Conservation (phyloP, 352 stramenopile genomes). For the Globisporangium apiculatum region DNA sequence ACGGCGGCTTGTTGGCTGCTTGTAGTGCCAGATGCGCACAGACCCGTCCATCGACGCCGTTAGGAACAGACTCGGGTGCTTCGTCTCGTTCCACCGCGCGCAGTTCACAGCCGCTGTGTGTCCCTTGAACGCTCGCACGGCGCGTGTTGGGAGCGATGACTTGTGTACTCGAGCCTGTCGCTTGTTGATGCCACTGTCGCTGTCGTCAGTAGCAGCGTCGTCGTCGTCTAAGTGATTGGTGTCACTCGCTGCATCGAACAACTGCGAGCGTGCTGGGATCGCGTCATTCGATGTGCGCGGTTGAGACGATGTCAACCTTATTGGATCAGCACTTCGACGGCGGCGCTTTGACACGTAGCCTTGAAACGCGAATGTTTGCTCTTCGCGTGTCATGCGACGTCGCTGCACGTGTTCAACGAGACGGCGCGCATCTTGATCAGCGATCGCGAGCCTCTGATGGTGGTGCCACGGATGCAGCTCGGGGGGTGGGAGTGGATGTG, state of each 20-base stretch:
- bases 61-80: conserved; percentile 26
- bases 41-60: conserved; percentile 57
- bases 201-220: not conserved
- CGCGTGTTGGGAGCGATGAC: not conserved
- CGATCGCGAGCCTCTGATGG: not conserved
- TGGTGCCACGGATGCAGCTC: not conserved
- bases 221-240: not conserved
- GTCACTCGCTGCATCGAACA: conserved; percentile 4
- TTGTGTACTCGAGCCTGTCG: not conserved
- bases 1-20: conserved; percentile 8
- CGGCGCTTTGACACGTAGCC: conserved; percentile 24
- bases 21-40: conserved; percentile 36
- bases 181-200: too few relatives aligned
- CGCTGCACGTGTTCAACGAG: not conserved
- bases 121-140: conserved; percentile 10
- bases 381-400: conserved; percentile 11
- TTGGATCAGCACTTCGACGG: not conserved
- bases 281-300: not conserved
- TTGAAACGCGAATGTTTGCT: conserved; percentile 21
- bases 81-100: conserved; percentile 34
- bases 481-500: too few relatives aligned
- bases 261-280: not conserved
- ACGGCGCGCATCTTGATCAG: not conserved
- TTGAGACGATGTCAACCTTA: not conserved
- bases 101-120: conserved; percentile 26